Evolutionary conservation across 345 rosid genomes (phyloP), one percentile per base, ranked within the genome.

Genomic region (Pugionium cornutum): DNA sequence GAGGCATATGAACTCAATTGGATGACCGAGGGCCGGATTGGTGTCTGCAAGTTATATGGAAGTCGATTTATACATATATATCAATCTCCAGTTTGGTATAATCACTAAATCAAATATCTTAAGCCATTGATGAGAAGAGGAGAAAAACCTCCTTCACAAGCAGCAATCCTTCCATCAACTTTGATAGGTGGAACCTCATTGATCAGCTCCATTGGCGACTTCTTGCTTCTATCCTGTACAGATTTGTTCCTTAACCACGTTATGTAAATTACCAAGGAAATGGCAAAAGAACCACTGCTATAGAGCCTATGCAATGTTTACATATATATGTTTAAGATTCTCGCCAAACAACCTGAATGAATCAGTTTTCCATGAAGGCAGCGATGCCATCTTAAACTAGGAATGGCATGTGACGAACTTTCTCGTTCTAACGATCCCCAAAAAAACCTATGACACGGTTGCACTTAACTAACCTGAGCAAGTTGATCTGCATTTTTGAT

Each of bases 201-300:
- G 72, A 94, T 94, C 80, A 94, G 76, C 71, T 94, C 99, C 99
- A 94, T 90, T 39, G 99, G 99, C 67, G 97, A 90, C 80, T 94
- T 94, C 80, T 90, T 90, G 79, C 79, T 83, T 53, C 84, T 66
- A 68, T 90, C 99, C 99, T 88, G 73, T 54, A 26, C 55, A 68
- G 11, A 46, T 25, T 57, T 3, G 43, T 52, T 25, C 9, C 28
- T 31, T 8, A 36, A 6, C 9, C 9, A 1, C 5, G 10, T 65
- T 50, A 65, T 2, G 11, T 6, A 64, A 45, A 26, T 29, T 5
- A 64, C 9, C 33, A 56, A 2, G 30, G 9, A 42, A 9, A 29
- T 53, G 45, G 32, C 47, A 36, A 7, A 8, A 7, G 30, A 31
- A 60, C 27, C 39, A 53, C 4, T 34, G n/a, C 1, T 34, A 54